A percentile compares a stretch with the other conserved stretches of the same genome.
Evolutionary conservation across 169 alveolate species (phyloP).

Genomic region (Plasmodium inui): DNA sequence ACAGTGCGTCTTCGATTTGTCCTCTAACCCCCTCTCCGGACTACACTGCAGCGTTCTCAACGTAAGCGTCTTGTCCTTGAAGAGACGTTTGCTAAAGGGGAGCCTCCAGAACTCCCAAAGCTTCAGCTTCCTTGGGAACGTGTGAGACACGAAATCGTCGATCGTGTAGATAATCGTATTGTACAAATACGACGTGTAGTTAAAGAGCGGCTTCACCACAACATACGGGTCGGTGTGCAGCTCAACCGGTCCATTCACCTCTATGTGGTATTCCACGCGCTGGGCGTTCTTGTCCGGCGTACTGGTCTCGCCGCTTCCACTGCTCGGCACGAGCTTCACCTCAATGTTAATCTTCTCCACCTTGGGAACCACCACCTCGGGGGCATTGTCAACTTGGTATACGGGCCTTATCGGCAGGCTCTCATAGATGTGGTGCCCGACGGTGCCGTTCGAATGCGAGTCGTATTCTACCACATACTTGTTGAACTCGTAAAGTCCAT

Average conservation of each 20-base stretch:
- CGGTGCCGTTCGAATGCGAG: background rate
- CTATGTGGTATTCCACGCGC: background rate
- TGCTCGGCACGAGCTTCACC: background rate
- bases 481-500: constrained; percentile 58
- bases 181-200: constrained; percentile 5
- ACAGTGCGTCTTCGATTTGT: background rate
- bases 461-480: constrained; percentile 22
- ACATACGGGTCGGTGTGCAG: constrained; percentile 22
- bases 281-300: background rate
- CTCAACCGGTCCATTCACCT: background rate
- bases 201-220: constrained; percentile 40
- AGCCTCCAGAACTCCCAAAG: constrained; percentile 4
- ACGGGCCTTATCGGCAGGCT: constrained; percentile 53
- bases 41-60: background rate
- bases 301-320: no score
- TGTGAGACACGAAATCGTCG: constrained; percentile 38
- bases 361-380: background rate
- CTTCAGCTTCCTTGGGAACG: constrained; percentile 15
- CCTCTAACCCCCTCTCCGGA: no score
- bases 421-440: constrained; percentile 1
- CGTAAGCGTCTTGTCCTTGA: constrained; percentile 10
- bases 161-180: background rate
- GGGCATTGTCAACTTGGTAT: constrained; percentile 25
- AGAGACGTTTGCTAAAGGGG: constrained; percentile 15
- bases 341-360: background rate